Percentiles rank a stretch among this genome's conserved stretches.
phyloP scores from a whole-genome alignment of 208 protist genomes.

The Tritrichomonas musculus region DNA sequence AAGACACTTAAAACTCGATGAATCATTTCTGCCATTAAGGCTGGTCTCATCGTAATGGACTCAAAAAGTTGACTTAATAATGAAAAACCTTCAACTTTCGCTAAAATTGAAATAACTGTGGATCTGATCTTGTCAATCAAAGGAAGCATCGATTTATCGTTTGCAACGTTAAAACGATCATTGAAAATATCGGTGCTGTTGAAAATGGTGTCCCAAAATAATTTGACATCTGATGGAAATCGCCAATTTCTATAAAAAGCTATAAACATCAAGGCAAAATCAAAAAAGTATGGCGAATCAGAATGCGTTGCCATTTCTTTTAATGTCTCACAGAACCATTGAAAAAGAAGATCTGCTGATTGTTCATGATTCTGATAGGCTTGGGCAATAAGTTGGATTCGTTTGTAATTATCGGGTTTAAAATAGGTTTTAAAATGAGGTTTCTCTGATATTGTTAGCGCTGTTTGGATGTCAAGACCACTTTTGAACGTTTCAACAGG shows the following conservation, averaged over 20 bases:
- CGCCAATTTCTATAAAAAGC: background rate
- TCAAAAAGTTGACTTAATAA: background rate
- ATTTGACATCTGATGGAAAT: too few species aligned
- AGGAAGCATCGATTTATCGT: background rate
- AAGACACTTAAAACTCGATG: background rate
- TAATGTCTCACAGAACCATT: background rate
- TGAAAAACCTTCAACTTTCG: background rate
- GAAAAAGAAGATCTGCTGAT: background rate
- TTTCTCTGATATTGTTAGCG: background rate
- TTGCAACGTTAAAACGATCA: background rate
- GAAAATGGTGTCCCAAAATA: background rate
- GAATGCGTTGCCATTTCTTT: background rate
- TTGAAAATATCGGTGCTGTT: background rate
- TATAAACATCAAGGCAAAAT: background rate
- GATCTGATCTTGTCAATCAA: background rate
- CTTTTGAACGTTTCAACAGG: background rate
- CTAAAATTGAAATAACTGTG: background rate
- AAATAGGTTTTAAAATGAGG: background rate
- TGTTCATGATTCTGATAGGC: background rate
- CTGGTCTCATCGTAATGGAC: background rate
- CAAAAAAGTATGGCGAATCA: background rate
- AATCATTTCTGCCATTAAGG: background rate
- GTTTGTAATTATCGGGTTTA: background rate
- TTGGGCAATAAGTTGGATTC: background rate
- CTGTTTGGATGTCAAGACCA: background rate